Percentiles rank a stretch among this genome's conserved stretches.
These are phyloP conservation scores for Populus simonii DNA, from an alignment of 345 rosid species.

Conservation along the genomic window DNA sequence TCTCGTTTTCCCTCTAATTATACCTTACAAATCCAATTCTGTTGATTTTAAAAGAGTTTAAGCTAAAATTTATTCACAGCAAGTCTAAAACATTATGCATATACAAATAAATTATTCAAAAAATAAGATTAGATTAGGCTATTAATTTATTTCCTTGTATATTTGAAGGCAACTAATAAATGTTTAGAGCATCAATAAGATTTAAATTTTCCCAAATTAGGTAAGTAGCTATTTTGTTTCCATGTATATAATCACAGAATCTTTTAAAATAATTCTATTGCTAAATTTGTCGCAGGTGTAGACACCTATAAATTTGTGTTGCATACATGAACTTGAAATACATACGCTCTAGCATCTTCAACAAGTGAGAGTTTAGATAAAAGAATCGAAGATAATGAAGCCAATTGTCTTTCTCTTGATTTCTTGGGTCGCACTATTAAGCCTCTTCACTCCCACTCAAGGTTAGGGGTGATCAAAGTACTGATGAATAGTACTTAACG, in stretches of 20 bases:
- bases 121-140: background rate
- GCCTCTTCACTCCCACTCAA: background rate
- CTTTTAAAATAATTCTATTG: background rate
- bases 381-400: background rate
- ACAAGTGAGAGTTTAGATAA: background rate
- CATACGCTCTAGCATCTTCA: background rate
- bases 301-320: background rate
- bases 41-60: background rate
- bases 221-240: background rate
- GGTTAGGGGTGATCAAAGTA: background rate
- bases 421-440: background rate
- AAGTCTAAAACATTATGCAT: background rate
- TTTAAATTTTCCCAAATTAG: background rate
- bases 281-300: background rate
- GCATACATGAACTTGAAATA: background rate
- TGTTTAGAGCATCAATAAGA: background rate
- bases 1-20: background rate
- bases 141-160: background rate
- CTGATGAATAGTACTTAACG: background rate
- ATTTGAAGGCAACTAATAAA: background rate
- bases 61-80: background rate
- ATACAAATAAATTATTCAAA: too few relatives aligned
- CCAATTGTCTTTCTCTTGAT: background rate
- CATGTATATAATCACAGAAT: background rate
- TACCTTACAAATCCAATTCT: background rate